A percentile compares a stretch with the other conserved stretches of the same genome.
Conservation (phyloP, 192 early-diverging fungal genomes). For the Chytriomyces sp. region DNA sequence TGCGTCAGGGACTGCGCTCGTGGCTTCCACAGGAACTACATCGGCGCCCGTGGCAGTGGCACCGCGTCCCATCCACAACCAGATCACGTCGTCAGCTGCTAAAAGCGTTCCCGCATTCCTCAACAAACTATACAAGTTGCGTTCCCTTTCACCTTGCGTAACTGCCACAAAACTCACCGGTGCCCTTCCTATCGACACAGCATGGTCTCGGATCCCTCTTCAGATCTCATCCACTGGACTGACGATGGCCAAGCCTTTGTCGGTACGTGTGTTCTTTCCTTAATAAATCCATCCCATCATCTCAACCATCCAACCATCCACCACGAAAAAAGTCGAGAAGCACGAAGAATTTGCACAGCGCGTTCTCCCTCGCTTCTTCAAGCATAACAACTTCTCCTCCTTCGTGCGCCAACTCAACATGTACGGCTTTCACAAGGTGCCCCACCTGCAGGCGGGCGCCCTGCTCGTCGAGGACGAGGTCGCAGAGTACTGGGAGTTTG, state of each 20-base stretch:
- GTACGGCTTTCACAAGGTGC: constrained; percentile 96
- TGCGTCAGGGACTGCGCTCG: no score
- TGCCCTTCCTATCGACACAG: constrained; percentile 41
- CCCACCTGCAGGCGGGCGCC: constrained; percentile 90
- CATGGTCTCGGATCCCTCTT: constrained; percentile 88
- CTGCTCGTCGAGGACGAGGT: constrained; percentile 63
- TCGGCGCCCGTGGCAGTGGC: no score
- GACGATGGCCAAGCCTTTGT: constrained; percentile 87
- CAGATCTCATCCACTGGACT: constrained; percentile 89
- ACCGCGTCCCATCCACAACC: background rate
- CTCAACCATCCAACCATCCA: background rate
- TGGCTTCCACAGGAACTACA: no score
- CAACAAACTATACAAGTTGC: constrained; percentile 87
- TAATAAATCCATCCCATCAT: background rate
- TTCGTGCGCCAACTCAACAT: constrained; percentile 68
- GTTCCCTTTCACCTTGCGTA: background rate
- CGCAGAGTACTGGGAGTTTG: constrained; percentile 91
- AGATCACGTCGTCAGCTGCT: constrained; percentile 33
- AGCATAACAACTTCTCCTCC: constrained; percentile 64
- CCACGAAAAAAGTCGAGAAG: constrained; percentile 32
- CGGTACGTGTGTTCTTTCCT: constrained; percentile 33
- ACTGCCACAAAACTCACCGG: background rate
- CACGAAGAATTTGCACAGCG: constrained; percentile 59
- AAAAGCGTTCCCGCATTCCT: constrained; percentile 84
- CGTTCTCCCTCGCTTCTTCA: constrained; percentile 63